Evolutionary conservation across 1,284 basidiomycete genomes (phyloP).

Genomic region (Mycena citricolor): DNA sequence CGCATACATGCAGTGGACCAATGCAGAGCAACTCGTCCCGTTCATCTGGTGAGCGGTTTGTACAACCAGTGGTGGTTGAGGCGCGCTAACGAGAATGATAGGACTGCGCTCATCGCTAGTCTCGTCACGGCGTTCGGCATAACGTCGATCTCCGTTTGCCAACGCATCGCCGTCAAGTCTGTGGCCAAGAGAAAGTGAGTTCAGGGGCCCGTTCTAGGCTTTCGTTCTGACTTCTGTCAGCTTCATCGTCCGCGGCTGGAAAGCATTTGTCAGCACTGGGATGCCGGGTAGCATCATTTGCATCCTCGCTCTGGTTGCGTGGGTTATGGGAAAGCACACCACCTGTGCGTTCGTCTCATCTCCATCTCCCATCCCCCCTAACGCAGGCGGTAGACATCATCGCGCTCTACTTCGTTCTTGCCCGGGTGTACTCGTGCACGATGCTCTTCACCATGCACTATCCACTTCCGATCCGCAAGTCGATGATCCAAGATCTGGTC

Average conservation of each 20-base stretch:
- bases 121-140: conserved; percentile 14
- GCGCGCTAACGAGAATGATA: neutral
- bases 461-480: conserved; percentile 8
- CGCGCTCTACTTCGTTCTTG: conserved; percentile 15
- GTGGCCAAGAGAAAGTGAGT: conserved; percentile 1
- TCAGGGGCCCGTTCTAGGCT: neutral
- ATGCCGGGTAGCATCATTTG: conserved; percentile 13
- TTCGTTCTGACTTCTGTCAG: neutral
- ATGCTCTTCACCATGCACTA: conserved; percentile 11
- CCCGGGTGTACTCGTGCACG: conserved; percentile 19
- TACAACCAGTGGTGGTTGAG: neutral
- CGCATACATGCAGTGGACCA: conserved; percentile 16
- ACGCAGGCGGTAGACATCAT: conserved; percentile 4
- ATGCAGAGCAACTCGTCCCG: neutral
- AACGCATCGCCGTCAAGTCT: conserved; percentile 8
- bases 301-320: conserved; percentile 13
- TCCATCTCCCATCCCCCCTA: neutral
- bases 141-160: conserved; percentile 15
- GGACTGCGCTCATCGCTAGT: conserved; percentile 12
- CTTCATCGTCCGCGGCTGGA: conserved; percentile 4
- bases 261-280: conserved; percentile 16
- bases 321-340: conserved; percentile 7
- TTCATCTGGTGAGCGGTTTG: conserved; percentile 14
- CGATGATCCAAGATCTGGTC: conserved; percentile 14
- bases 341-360: conserved; percentile 4